A percentile compares a stretch with the other conserved stretches of the same genome.
phyloP scores from a whole-genome alignment of 73 alveolate species.

The Tetrahymena thermophila region DNA sequence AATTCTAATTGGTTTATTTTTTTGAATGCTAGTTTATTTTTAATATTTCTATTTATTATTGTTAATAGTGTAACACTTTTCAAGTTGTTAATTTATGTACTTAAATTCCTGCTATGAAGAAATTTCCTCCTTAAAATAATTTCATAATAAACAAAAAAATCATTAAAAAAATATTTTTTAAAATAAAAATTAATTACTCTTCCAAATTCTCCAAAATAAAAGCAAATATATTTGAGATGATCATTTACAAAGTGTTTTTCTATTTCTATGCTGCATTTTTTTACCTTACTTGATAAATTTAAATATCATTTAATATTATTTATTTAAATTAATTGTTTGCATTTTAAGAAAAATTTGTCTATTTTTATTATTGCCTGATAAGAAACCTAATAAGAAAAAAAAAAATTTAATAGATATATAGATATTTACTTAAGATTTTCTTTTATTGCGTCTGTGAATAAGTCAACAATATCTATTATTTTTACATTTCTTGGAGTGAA shows the following conservation, averaged over 20 bases:
- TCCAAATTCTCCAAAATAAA: slow-evolving; percentile 1
- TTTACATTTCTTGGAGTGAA: background rate
- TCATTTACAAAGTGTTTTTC: background rate
- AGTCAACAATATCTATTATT: background rate
- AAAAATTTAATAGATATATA: background rate
- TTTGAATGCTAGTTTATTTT: background rate
- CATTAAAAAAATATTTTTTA: background rate
- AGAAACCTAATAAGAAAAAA: background rate
- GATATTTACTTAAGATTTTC: background rate
- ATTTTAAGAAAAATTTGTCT: background rate
- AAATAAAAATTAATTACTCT: background rate
- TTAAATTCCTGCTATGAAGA: background rate
- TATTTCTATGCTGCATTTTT: background rate
- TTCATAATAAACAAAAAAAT: background rate
- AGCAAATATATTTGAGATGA: background rate
- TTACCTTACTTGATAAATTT: background rate
- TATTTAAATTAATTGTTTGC: background rate
- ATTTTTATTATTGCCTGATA: background rate
- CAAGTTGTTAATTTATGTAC: background rate
- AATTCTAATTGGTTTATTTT: background rate
- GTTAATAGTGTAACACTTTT: background rate
- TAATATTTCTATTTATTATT: background rate
- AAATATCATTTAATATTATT: background rate
- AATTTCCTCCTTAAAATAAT: background rate
- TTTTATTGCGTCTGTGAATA: background rate